These are phyloP conservation scores for Termitomyces sp. DNA, from an alignment of 768 basidiomycete genomes.

Conservation along the genomic window DNA sequence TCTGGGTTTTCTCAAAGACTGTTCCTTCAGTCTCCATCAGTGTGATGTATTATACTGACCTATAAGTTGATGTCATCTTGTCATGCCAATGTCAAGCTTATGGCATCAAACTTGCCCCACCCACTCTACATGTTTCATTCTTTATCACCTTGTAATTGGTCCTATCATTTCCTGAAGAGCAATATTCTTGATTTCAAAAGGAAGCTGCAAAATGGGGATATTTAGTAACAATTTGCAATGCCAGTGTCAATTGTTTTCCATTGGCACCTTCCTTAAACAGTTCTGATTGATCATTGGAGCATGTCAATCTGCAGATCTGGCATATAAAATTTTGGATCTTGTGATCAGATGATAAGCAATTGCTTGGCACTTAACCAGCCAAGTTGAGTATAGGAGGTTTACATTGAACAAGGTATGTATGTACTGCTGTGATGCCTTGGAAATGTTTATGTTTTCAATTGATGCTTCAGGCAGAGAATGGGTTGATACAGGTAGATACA, in stretches of 20 bases:
- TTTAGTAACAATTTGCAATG: background rate
- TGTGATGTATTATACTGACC: no score
- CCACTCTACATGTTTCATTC: no score
- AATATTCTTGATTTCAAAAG: no score
- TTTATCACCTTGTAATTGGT: no score
- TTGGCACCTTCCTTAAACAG: background rate
- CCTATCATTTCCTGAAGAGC: no score
- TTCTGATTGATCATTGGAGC: constrained; percentile 7
- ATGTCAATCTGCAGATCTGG: constrained; percentile 8
- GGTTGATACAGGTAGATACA: no score
- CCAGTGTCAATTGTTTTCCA: background rate
- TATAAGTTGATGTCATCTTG: no score
- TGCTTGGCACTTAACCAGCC: constrained; percentile 4
- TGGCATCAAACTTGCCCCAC: no score
- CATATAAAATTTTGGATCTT: background rate
- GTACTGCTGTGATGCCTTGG: background rate
- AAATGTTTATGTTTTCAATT: background rate
- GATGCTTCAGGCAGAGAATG: background rate
- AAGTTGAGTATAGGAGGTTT: background rate
- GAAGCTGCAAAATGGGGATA: constrained; percentile 2
- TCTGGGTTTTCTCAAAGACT: no score
- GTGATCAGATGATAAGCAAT: constrained; percentile 9
- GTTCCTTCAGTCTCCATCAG: no score
- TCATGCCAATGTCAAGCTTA: no score
- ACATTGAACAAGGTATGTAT: background rate